phyloP scores from a whole-genome alignment of 2,329 filamentous ascomycete genomes.

The Colletotrichum lindemuthianum region DNA sequence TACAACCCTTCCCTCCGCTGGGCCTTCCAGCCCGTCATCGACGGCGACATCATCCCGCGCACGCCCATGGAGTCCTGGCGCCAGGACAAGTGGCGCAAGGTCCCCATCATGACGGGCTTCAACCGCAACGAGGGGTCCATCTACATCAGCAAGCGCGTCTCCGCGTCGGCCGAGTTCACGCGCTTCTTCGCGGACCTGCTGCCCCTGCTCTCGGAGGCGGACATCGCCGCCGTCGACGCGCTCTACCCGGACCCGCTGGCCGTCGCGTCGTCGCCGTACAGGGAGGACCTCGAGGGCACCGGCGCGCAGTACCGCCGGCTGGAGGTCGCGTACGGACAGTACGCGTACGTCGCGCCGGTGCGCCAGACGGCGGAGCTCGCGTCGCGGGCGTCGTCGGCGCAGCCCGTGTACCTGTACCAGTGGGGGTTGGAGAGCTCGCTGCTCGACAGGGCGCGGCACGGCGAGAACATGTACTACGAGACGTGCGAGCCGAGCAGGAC shows the following conservation, averaged over 20 bases:
- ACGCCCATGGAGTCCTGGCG: slow-evolving; percentile 68
- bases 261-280: slow-evolving; percentile 30
- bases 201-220: slow-evolving; percentile 61
- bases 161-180: slow-evolving; percentile 47
- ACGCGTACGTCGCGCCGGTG: slow-evolving; percentile 73
- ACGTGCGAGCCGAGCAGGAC: slow-evolving; percentile 46
- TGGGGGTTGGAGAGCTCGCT: slow-evolving; percentile 59
- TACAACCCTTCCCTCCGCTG: slow-evolving; percentile 59
- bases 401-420: slow-evolving; percentile 58
- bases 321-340: slow-evolving; percentile 70
- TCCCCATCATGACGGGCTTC: slow-evolving; percentile 75
- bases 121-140: slow-evolving; percentile 75
- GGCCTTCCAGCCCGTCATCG: slow-evolving; percentile 77
- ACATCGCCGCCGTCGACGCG: slow-evolving; percentile 62
- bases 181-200: slow-evolving; percentile 72
- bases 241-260: slow-evolving; percentile 65
- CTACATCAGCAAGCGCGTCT: slow-evolving; percentile 66
- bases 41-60: slow-evolving; percentile 67
- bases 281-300: slow-evolving; percentile 40
- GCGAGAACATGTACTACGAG: slow-evolving; percentile 49
- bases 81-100: slow-evolving; percentile 61
- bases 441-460: slow-evolving; percentile 56
- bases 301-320: slow-evolving; percentile 67
- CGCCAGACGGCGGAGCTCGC: slow-evolving; percentile 64
- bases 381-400: slow-evolving; percentile 49